Conservation (phyloP, 441 rosid genomes). For the Populus trichocarpa region DNA sequence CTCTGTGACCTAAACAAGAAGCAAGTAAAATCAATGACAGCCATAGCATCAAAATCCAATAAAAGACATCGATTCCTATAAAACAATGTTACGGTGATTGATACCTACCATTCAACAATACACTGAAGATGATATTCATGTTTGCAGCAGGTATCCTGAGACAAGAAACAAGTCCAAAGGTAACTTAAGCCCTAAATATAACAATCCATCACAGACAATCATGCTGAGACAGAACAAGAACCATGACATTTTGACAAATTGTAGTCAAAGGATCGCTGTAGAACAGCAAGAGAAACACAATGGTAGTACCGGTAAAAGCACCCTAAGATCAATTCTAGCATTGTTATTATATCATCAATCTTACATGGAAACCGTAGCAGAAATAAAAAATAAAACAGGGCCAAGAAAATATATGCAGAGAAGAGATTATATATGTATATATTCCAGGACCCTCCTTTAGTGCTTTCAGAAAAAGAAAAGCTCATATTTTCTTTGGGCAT, state of each 20-base stretch:
- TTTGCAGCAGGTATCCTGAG: slow-evolving; percentile 79
- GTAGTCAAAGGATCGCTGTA: not conserved
- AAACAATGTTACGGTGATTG: not conserved
- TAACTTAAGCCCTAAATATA: not conserved
- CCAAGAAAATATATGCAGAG: not conserved
- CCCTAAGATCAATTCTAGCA: not conserved
- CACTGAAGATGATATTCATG: slow-evolving; percentile 96
- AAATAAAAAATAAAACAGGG: not conserved
- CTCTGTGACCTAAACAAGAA: slow-evolving; percentile 67
- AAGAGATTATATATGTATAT: not conserved
- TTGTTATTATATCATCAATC: not conserved
- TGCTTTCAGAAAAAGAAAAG: not conserved
- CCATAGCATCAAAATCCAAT: not conserved
- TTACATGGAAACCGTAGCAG: not conserved
- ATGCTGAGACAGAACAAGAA: not conserved
- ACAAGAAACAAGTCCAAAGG: slow-evolving; percentile 2
- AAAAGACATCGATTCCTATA: not conserved
- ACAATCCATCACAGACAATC: not conserved
- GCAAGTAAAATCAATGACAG: slow-evolving; percentile 1
- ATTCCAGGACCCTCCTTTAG: not conserved
- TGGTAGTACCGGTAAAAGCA: not conserved
- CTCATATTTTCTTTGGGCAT: not conserved
- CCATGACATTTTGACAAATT: not conserved
- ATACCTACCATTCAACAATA: slow-evolving; percentile 37
- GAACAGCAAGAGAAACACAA: not conserved